Evolutionary conservation across 78 protist genomes (phyloP).

Genomic region (Bodo saltans): DNA sequence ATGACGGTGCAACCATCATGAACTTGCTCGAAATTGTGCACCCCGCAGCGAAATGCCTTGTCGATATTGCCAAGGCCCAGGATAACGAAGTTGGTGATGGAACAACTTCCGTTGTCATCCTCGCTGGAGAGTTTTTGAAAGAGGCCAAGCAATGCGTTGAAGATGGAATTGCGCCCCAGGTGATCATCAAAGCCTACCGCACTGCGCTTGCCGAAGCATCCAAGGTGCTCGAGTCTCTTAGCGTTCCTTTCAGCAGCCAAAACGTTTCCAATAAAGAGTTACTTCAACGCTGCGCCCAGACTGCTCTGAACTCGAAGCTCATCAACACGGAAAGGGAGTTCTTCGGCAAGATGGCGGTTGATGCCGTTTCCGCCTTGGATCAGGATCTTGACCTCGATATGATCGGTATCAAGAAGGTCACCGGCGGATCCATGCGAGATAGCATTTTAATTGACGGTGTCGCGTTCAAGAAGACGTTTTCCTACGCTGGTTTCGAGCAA

Average conservation of each 20-base stretch:
- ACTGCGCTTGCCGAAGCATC: conserved; percentile 4
- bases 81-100: conserved; percentile 99
- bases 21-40: conserved; percentile 95
- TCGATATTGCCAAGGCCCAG: conserved; percentile 96
- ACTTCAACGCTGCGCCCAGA: conserved; percentile 88
- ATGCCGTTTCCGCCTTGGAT: conserved; percentile 81
- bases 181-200: conserved; percentile 68
- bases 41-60: conserved; percentile 97
- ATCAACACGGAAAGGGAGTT: conserved; percentile 75
- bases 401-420: conserved; percentile 97
- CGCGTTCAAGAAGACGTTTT: conserved; percentile 99
- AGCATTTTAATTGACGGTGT: conserved; percentile 95
- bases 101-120: conserved; percentile 96
- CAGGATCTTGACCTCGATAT: conserved; percentile 70
- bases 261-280: conserved; percentile 47
- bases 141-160: conserved; percentile 93
- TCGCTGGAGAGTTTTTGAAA: conserved; percentile 93
- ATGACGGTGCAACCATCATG: conserved; percentile 99
- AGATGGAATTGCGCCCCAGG: conserved; percentile 96
- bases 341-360: conserved; percentile 93
- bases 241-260: not conserved
- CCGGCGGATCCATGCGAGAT: conserved; percentile 85
- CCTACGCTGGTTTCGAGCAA: conserved; percentile 99
- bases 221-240: not conserved
- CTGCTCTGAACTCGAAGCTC: conserved; percentile 95